These are phyloP conservation scores for Carallia brachiata DNA, from an alignment of 345 rosid genomes.

Conservation along the genomic window DNA sequence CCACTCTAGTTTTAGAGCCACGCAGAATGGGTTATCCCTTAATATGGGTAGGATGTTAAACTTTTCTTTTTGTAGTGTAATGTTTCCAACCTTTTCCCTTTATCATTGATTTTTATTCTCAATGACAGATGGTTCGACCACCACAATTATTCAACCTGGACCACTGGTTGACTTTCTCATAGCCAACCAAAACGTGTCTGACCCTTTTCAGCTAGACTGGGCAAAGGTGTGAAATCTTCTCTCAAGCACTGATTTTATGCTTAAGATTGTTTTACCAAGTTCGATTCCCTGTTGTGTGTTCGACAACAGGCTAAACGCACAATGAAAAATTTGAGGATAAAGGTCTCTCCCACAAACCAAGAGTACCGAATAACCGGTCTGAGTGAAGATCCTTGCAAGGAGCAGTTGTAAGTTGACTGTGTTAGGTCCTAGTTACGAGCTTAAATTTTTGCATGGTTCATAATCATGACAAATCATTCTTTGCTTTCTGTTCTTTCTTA, in stretches of 20 bases:
- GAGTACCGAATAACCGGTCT: constrained; percentile 88
- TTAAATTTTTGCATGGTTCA: not conserved
- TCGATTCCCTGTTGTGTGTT: not conserved
- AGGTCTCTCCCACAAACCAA: constrained; percentile 56
- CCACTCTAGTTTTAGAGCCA: constrained; percentile 81
- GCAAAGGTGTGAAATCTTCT: constrained; percentile 18
- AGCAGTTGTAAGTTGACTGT: constrained; percentile 29
- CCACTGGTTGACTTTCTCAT: constrained; percentile 31
- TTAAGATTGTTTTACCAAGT: not conserved
- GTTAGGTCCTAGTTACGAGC: not conserved
- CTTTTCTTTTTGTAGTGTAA: constrained; percentile 2
- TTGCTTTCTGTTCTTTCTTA: not conserved
- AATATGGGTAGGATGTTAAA: constrained; percentile 54
- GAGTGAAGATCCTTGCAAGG: constrained; percentile 63
- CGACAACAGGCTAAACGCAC: constrained; percentile 30
- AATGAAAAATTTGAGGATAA: constrained; percentile 33
- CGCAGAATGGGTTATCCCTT: constrained; percentile 83
- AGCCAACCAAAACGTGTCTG: constrained; percentile 23
- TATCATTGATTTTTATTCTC: not conserved
- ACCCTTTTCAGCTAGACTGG: constrained; percentile 25
- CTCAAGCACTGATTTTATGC: not conserved
- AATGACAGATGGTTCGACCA: constrained; percentile 26
- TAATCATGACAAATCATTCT: not conserved
- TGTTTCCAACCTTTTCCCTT: not conserved
- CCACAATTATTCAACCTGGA: constrained; percentile 30